These are phyloP conservation scores for Chlamydomonas incerta DNA, from an alignment of 139 green algal species.

Conservation along the genomic window DNA sequence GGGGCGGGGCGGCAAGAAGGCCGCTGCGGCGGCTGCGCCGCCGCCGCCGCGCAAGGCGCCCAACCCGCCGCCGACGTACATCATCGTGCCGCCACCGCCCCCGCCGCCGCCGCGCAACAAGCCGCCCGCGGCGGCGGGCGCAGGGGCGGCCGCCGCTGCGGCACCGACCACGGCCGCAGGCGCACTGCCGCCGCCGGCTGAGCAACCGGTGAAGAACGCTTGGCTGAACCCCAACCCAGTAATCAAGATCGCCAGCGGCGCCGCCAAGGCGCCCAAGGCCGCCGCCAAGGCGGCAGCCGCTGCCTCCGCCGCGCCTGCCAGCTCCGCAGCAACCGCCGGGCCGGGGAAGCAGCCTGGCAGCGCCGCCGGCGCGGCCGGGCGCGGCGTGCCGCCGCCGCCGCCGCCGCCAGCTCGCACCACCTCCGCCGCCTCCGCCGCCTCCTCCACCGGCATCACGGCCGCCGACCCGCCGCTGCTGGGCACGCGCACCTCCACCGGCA, in stretches of 20 bases:
- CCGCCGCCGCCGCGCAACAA: constrained; percentile 23
- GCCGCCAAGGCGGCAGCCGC: not conserved
- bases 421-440: not conserved
- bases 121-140: not conserved
- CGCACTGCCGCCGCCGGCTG: not conserved
- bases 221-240: constrained; percentile 33
- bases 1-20: constrained; percentile 1
- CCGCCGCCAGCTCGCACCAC: not conserved
- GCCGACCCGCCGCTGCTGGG: constrained; percentile 1
- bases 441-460: not conserved
- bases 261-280: not conserved
- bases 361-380: not conserved
- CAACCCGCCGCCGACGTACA: constrained; percentile 3
- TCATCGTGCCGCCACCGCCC: constrained; percentile 16
- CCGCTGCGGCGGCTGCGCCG: not conserved
- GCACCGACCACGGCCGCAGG: not conserved
- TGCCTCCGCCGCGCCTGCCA: not conserved
- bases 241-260: not conserved
- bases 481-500: not conserved
- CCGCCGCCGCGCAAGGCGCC: not conserved
- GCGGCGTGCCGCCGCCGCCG: not conserved
- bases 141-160: not conserved
- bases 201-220: not conserved
- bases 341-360: too few species aligned
- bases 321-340: not conserved